Conservation (phyloP, 1,284 basidiomycete species). For the Trichosporon sp. region DNA sequence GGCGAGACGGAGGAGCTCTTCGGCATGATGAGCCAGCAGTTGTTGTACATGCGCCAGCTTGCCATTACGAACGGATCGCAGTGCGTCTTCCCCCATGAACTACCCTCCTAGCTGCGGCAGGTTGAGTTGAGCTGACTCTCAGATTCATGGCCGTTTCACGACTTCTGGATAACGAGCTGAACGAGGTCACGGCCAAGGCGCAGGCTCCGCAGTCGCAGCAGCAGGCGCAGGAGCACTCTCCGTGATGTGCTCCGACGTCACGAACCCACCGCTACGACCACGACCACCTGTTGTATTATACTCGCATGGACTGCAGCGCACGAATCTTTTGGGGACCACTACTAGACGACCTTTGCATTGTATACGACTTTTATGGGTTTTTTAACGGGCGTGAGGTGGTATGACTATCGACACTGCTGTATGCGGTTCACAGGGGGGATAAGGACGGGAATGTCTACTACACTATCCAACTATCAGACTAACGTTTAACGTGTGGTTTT, state of each 20-base stretch:
- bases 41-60: constrained; percentile 48
- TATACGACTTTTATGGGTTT: neutral
- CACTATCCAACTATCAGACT: neutral
- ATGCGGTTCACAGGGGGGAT: neutral
- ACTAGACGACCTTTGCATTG: constrained; percentile 4
- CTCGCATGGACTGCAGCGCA: neutral
- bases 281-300: constrained; percentile 1
- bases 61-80: constrained; percentile 51
- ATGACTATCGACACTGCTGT: constrained; percentile 1
- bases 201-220: neutral
- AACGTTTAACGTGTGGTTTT: neutral
- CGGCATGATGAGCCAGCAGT: constrained; percentile 43
- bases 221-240: neutral
- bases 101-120: neutral
- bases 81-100: constrained; percentile 43
- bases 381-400: neutral
- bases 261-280: neutral
- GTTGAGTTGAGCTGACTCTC: constrained; percentile 18
- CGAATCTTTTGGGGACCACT: neutral
- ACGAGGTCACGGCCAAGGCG: constrained; percentile 10
- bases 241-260: neutral
- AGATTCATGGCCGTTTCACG: constrained; percentile 57
- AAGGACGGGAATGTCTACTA: neutral
- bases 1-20: constrained; percentile 49
- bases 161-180: constrained; percentile 52